Base-by-base conservation (phyloP, 2,329 filamentous ascomycete species). In the Zymoseptoria passerinii region DNA sequence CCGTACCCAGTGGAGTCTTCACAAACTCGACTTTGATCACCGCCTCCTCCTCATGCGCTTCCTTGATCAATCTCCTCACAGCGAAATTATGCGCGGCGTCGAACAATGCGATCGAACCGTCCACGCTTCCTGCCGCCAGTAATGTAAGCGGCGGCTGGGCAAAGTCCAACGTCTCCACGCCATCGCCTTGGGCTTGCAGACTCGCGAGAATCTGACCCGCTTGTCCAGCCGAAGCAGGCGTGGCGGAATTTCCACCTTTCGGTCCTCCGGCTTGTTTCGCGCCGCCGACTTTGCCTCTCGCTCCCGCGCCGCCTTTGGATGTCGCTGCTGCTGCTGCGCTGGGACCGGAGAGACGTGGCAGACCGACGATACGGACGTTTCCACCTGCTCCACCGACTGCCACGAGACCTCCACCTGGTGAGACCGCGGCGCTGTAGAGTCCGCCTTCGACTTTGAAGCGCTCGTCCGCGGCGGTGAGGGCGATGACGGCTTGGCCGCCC, bases 21-120 rank as follows among this genome's bases (percentile, higher is more conserved):
- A 95, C 83, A 69, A 96, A 99, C 60, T 96, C 90, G 4, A 97
- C 85, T 75, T 95, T 92, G 61, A 97, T 92, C 19, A 99, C 90
- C 1, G 90, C 87, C 68, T 88, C 87, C n/a, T 90, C 88, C 64
- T 92, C 88, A 72, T 95, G 92, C 1, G 90, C 92, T 53, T 88
- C 87, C 54, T 82, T 81, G 64, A 97, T 89, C 70, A 91, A 86
- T 56, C 90, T 79, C 54, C 94, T 82, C n/a, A 95, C 84, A 2
- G 91, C 89, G 70, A 96, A 97, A 55, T 89, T 85, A 66, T 94
- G 87, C 50, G 87, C 84, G 0, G 88, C 87, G 74, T 99, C 94
- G 72, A 91, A 96, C 2, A 99, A 81, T 8, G 85, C 89, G 62
- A 99, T 92, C 57, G 77, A 80, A 48, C 83, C 83, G 68, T 87